Percentiles rank a stretch among this genome's conserved stretches.
Evolutionary conservation across 164 flowering plant genomes (phyloP).

Genomic region (Aristolochia fimbriata): DNA sequence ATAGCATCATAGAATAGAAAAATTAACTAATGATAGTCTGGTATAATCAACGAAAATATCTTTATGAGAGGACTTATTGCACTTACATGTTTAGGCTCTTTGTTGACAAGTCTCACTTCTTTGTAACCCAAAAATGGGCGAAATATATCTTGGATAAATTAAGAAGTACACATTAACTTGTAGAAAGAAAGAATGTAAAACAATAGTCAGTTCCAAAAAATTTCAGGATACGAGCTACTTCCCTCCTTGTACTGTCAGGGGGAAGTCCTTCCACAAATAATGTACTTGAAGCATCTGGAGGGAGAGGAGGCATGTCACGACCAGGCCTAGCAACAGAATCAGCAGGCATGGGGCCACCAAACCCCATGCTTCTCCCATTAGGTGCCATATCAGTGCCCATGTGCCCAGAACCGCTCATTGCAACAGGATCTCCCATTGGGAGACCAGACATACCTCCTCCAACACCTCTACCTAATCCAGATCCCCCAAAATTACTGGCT

Average conservation of each 20-base stretch:
- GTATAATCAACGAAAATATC: not conserved
- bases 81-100: conserved; percentile 62
- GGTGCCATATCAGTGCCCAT: conserved; percentile 26
- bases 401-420: conserved; percentile 25
- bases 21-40: not conserved
- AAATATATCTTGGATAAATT: conserved; percentile 42
- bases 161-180: conserved; percentile 10
- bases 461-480: conserved; percentile 26
- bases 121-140: conserved; percentile 74
- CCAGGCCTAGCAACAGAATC: conserved; percentile 32
- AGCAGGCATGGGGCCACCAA: conserved; percentile 22
- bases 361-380: conserved; percentile 31
- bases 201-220: not conserved
- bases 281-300: conserved; percentile 71
- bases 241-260: conserved; percentile 43
- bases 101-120: conserved; percentile 67
- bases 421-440: conserved; percentile 23
- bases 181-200: not conserved
- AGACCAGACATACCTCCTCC: conserved; percentile 26
- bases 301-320: conserved; percentile 46
- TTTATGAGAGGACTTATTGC: not conserved
- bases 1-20: too few species aligned
- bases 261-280: conserved; percentile 72
- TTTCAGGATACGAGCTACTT: conserved; percentile 78
- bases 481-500: conserved; percentile 22